phyloP scores from a whole-genome alignment of 2,329 filamentous ascomycete species.

The Metarhizium brunneum region DNA sequence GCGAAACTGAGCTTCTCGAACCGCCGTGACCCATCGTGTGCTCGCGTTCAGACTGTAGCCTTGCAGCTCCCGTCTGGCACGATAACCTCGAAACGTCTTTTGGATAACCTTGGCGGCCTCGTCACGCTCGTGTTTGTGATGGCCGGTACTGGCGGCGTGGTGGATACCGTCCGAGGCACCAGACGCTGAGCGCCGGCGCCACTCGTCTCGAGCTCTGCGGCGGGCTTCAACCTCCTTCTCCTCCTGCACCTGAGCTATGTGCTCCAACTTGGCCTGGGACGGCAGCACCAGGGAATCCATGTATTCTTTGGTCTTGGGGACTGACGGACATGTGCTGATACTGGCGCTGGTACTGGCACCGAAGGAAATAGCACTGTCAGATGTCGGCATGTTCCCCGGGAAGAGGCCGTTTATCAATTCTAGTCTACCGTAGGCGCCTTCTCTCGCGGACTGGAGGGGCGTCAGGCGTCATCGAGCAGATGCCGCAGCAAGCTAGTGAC shows the following conservation, averaged over 20 bases:
- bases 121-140: conserved; percentile 14
- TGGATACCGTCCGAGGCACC: conserved; percentile 2
- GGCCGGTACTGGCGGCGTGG: conserved; percentile 7
- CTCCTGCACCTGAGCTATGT: conserved; percentile 40
- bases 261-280: conserved; percentile 34
- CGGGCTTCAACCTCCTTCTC: conserved; percentile 34
- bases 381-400: conserved; percentile 1
- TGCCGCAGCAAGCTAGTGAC: too few relatives aligned
- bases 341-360: not conserved
- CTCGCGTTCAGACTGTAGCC: conserved; percentile 62
- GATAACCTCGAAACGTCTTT: conserved; percentile 70
- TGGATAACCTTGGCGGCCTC: conserved; percentile 51
- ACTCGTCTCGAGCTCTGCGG: conserved; percentile 28
- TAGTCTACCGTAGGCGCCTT: too few relatives aligned
- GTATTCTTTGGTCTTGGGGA: conserved; percentile 30
- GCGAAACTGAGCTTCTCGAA: conserved; percentile 47
- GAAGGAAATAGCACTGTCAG: conserved; percentile 7
- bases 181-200: conserved; percentile 20
- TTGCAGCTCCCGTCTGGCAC: conserved; percentile 58
- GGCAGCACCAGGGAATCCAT: conserved; percentile 41
- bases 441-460: too few relatives aligned
- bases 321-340: not conserved
- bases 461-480: too few relatives aligned
- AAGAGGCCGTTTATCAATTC: too few relatives aligned
- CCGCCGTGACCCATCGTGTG: conserved; percentile 61